Evolutionary conservation across 83 land plant genomes (phyloP), one percentile per base, ranked within the genome.

Genomic region (Picea abies): DNA sequence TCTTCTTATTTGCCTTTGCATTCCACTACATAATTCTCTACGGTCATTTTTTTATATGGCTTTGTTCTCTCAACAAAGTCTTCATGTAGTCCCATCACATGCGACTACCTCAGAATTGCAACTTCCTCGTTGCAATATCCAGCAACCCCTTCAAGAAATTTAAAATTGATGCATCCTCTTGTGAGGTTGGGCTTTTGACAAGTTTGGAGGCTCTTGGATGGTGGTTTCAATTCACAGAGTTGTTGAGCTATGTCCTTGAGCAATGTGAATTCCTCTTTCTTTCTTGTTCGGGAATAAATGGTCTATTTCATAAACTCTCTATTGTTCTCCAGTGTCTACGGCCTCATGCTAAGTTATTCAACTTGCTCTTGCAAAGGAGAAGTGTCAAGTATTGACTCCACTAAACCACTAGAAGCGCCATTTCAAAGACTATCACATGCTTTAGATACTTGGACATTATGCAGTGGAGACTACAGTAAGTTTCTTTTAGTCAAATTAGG

Each of bases 261-360:
- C 80, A 92, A 85, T 19, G 87, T 80, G 49, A 92, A 15, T 68
- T 92, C 92, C 14, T 90, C 90, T 80, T 88, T 92, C 63, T 92
- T 89, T 49, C 89, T 90, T 17, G 88, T 67, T 87, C 90, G 88
- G 17, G 94, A 90, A 58, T 88, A 79, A 76, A 76, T 52, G 22
- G 78, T 29, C 23, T 90, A 89, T 85, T 81, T 92, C 92, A 92
- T 85, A 39, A 92, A 92, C 82, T 92, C 92, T 83, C 90, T 88
- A 60, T 92, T 90, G 20, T 89, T 92, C 82, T 92, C 94, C 81
- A 92, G 90, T 16, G 92, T 88, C 78, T 92, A 87, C 78, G 90
- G 90, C 83, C 94, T 86, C 82, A 81, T 70, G 85, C 85, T 88
- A 29, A 92, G 85, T 67, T 88, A 87, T 84, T 84, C 83, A 68